phyloP scores from a whole-genome alignment of 1,139 yeast genomes.

The Debaryomyces nepalensis region DNA sequence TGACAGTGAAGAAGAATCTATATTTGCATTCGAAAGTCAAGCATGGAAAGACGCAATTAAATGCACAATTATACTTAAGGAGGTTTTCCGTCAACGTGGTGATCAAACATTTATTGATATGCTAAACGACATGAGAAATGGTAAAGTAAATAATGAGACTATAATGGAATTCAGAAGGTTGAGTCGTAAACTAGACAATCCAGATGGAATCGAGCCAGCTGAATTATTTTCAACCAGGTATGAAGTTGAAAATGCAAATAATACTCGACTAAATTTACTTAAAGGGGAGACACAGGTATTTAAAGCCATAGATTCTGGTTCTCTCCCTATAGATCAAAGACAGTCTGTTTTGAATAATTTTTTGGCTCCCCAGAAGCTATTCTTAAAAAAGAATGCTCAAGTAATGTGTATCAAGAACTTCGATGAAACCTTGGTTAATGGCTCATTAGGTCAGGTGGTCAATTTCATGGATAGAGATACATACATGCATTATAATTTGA shows the following conservation, averaged over 20 bases:
- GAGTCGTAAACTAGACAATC: slow-evolving; percentile 56
- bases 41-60: slow-evolving; percentile 73
- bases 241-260: slow-evolving; percentile 85
- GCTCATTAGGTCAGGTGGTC: slow-evolving; percentile 81
- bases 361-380: slow-evolving; percentile 68
- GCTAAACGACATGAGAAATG: slow-evolving; percentile 87
- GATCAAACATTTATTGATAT: slow-evolving; percentile 76
- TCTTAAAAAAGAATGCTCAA: slow-evolving; percentile 82
- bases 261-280: slow-evolving; percentile 53
- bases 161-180: slow-evolving; percentile 58
- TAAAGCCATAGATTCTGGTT: slow-evolving; percentile 68
- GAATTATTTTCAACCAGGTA: slow-evolving; percentile 80
- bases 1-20: slow-evolving; percentile 29
- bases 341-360: slow-evolving; percentile 61
- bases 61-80: slow-evolving; percentile 68
- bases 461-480: slow-evolving; percentile 46
- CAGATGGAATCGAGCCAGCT: slow-evolving; percentile 83
- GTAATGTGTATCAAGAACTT: slow-evolving; percentile 95
- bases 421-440: slow-evolving; percentile 88
- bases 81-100: slow-evolving; percentile 91
- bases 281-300: slow-evolving; percentile 54
- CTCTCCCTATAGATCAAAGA: slow-evolving; percentile 46
- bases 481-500: slow-evolving; percentile 30
- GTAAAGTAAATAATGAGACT: slow-evolving; percentile 62
- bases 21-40: slow-evolving; percentile 78